phyloP scores from a whole-genome alignment of 768 basidiomycete genomes.

The Tulasnella sp. region DNA sequence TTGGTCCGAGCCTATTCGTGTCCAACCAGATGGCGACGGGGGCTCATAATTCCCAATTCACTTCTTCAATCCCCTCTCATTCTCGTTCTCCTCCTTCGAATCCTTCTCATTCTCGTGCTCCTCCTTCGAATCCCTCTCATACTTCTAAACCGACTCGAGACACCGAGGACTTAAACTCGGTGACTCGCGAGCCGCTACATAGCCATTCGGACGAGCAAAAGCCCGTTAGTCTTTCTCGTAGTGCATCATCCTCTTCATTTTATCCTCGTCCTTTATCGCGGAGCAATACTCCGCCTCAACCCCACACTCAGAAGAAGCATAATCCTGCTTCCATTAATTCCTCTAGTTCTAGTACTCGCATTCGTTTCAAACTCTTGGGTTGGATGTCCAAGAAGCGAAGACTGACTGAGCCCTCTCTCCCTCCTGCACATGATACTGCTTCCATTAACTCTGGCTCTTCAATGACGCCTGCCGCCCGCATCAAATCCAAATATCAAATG shows the following conservation, averaged over 20 bases:
- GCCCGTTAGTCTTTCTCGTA: constrained; percentile 27
- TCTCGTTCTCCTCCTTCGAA: background rate
- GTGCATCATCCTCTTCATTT: constrained; percentile 32
- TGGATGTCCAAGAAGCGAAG: constrained; percentile 28
- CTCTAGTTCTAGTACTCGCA: constrained; percentile 25
- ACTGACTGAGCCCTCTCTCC: constrained; percentile 32
- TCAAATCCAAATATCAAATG: constrained; percentile 34
- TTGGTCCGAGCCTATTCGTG: constrained; percentile 25
- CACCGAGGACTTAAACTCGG: constrained; percentile 11
- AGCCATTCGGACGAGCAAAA: background rate
- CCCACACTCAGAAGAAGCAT: background rate
- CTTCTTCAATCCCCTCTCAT: background rate
- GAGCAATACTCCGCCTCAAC: constrained; percentile 15
- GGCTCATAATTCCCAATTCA: background rate
- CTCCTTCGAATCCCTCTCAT: constrained; percentile 1
- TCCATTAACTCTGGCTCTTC: background rate
- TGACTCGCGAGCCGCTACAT: background rate
- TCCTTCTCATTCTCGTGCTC: background rate
- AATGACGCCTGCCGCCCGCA: constrained; percentile 31
- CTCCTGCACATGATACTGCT: constrained; percentile 16
- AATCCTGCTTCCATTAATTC: background rate
- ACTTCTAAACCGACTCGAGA: background rate
- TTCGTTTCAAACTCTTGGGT: constrained; percentile 32
- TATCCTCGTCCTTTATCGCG: constrained; percentile 32
- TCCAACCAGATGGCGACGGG: constrained; percentile 16